These are phyloP conservation scores for Paradendryphiella salina DNA, from an alignment of 2,329 filamentous ascomycete genomes.

Conservation along the genomic window DNA sequence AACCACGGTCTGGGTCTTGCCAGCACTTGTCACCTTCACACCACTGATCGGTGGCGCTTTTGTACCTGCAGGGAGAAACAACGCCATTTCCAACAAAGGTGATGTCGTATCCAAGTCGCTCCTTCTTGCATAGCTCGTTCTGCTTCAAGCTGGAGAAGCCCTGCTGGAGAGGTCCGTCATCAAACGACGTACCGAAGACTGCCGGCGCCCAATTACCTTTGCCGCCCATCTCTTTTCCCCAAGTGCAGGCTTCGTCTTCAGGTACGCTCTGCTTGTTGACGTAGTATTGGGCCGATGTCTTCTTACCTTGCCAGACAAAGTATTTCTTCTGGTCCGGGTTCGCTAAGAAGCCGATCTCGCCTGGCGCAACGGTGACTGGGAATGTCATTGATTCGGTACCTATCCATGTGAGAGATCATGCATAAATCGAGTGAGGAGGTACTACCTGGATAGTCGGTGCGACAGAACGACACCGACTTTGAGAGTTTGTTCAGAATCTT, in stretches of 20 bases:
- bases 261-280: slow-evolving; percentile 79
- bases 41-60: slow-evolving; percentile 67
- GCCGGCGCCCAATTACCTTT: slow-evolving; percentile 84
- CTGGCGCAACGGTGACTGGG: slow-evolving; percentile 67
- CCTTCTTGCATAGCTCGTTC: slow-evolving; percentile 73
- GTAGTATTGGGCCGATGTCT: slow-evolving; percentile 94
- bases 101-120: slow-evolving; percentile 76
- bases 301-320: slow-evolving; percentile 74
- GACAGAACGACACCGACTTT: slow-evolving; percentile 74
- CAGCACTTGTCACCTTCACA: slow-evolving; percentile 53
- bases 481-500: slow-evolving; percentile 74
- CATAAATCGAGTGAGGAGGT: not conserved
- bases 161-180: slow-evolving; percentile 49
- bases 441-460: slow-evolving; percentile 90
- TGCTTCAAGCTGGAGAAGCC: slow-evolving; percentile 82
- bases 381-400: slow-evolving; percentile 83
- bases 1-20: slow-evolving; percentile 60
- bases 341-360: slow-evolving; percentile 65
- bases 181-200: slow-evolving; percentile 80
- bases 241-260: slow-evolving; percentile 72
- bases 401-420: slow-evolving; percentile 27
- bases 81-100: slow-evolving; percentile 70
- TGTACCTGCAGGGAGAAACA: slow-evolving; percentile 60
- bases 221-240: slow-evolving; percentile 64
- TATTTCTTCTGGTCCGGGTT: slow-evolving; percentile 73